Evolutionary conservation across 371 early-diverging fungal species (phyloP).

Genomic region (Mortierella sp.): DNA sequence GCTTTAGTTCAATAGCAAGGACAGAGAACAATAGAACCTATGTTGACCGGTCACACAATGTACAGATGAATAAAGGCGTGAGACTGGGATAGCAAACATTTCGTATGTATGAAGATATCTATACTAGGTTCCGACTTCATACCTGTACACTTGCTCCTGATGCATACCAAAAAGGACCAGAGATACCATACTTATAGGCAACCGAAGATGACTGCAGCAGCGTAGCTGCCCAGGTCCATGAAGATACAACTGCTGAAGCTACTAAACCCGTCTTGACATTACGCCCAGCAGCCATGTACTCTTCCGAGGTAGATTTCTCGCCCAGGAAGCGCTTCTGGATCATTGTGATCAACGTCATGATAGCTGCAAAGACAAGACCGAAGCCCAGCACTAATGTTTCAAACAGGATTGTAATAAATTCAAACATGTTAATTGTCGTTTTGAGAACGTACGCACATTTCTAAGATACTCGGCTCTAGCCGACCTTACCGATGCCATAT

Average conservation of each 20-base stretch:
- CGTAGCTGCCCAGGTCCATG: conserved; percentile 81
- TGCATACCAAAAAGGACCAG: conserved; percentile 78
- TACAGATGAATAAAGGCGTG: background rate
- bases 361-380: conserved; percentile 68
- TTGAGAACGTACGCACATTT: no score
- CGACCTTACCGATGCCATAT: conserved; percentile 54
- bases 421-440: background rate
- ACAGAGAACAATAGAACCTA: conserved; percentile 75
- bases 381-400: conserved; percentile 58
- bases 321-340: conserved; percentile 69
- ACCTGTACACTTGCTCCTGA: conserved; percentile 77
- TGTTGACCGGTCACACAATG: background rate
- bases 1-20: conserved; percentile 77
- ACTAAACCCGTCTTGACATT: conserved; percentile 75
- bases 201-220: conserved; percentile 75
- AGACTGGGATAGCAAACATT: no score
- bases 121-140: background rate
- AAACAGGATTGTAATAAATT: background rate
- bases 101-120: no score
- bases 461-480: background rate
- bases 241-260: conserved; percentile 77
- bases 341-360: conserved; percentile 74
- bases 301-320: conserved; percentile 74
- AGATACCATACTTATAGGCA: conserved; percentile 75
- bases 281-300: conserved; percentile 76